phyloP scores from a whole-genome alignment of 2,329 filamentous ascomycete genomes.

The Fusarium secorum region DNA sequence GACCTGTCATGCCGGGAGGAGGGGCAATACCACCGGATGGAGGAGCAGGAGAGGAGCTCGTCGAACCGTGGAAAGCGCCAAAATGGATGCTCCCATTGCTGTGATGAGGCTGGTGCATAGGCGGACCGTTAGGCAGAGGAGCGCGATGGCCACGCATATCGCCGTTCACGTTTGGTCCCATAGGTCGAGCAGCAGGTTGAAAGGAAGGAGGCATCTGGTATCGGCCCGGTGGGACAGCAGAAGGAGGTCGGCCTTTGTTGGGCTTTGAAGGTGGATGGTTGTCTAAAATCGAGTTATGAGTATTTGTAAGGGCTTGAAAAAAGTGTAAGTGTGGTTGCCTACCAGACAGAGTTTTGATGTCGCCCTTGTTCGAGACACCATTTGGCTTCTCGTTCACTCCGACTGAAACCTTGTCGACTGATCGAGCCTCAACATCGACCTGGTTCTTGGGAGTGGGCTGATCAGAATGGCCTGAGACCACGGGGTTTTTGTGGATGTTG shows the following conservation, averaged over 20 bases:
- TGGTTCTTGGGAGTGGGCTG: constrained; percentile 36
- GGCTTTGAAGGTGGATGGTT: constrained; percentile 25
- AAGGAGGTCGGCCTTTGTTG: constrained; percentile 42
- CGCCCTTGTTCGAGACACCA: constrained; percentile 20
- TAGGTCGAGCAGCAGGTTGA: constrained; percentile 47
- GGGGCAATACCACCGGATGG: constrained; percentile 57
- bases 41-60: constrained; percentile 64
- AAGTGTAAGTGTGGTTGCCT: constrained; percentile 2
- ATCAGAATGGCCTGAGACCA: constrained; percentile 30
- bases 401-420: constrained; percentile 3
- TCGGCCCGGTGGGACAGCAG: constrained; percentile 46
- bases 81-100: constrained; percentile 66
- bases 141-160: constrained; percentile 46
- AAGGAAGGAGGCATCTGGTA: constrained; percentile 57
- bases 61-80: constrained; percentile 62
- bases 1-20: constrained; percentile 55
- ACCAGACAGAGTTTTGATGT: constrained; percentile 30
- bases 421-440: constrained; percentile 9
- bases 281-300: constrained; percentile 18
- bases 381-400: constrained; percentile 25
- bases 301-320: neutral
- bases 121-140: constrained; percentile 46
- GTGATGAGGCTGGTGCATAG: constrained; percentile 60
- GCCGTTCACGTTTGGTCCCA: constrained; percentile 45
- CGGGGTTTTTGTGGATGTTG: constrained; percentile 18